A percentile compares a stretch with the other conserved stretches of the same genome.
phyloP scores from a whole-genome alignment of 768 basidiomycete species.

The Pisolithus tinctorius region DNA sequence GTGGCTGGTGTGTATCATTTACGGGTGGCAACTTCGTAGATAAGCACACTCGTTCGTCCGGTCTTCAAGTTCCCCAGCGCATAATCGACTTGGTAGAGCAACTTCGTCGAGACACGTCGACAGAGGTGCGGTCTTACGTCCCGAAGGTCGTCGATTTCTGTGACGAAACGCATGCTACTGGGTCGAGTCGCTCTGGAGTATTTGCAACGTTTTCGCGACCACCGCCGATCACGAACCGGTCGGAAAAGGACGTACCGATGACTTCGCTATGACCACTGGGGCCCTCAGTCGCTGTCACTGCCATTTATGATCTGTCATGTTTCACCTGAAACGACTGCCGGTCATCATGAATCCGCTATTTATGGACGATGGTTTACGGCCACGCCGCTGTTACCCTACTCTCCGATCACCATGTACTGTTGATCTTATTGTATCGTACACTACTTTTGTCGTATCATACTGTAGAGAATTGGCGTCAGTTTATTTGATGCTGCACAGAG shows the following conservation, averaged over 20 bases:
- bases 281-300: background rate
- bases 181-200: constrained; percentile 11
- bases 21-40: constrained; percentile 7
- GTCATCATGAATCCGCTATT: background rate
- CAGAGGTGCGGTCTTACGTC: constrained; percentile 59
- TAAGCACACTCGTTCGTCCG: constrained; percentile 6
- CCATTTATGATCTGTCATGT: background rate
- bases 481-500: too few species aligned
- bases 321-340: background rate
- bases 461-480: background rate
- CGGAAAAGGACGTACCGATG: constrained; percentile 6
- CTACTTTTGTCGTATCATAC: constrained; percentile 11
- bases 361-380: background rate
- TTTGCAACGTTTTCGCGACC: constrained; percentile 35
- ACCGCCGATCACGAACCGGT: constrained; percentile 14
- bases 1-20: background rate
- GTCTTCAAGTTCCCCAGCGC: constrained; percentile 23
- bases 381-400: constrained; percentile 14
- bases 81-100: constrained; percentile 36
- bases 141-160: constrained; percentile 23
- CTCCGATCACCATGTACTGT: constrained; percentile 8
- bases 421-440: constrained; percentile 17
- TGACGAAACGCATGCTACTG: constrained; percentile 6
- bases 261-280: background rate
- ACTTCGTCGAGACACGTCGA: constrained; percentile 50